Evolutionary conservation across 139 green algal species (phyloP).

Genomic region (Asterochloris erici): DNA sequence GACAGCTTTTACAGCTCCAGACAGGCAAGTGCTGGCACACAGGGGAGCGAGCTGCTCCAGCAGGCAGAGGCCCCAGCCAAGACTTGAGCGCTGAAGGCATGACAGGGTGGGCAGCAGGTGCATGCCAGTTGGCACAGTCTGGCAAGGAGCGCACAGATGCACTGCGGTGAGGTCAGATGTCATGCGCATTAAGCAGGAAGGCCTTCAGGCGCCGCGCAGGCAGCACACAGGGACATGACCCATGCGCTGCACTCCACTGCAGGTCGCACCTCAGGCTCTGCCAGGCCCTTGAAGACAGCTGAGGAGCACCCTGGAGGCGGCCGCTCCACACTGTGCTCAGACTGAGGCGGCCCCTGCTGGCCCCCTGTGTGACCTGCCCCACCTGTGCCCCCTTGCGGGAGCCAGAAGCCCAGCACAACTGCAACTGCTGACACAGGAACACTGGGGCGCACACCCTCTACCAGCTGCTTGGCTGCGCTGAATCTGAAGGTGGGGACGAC

Average conservation of each 20-base stretch:
- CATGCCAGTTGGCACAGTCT: too few relatives aligned
- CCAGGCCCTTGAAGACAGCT: slow-evolving; percentile 18
- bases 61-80: too few relatives aligned
- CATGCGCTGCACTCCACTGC: not conserved
- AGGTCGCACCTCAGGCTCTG: slow-evolving; percentile 10
- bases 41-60: too few relatives aligned
- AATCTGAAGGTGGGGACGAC: slow-evolving; percentile 50
- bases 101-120: too few relatives aligned
- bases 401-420: not conserved
- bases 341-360: slow-evolving; percentile 35
- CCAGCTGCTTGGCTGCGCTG: slow-evolving; percentile 43
- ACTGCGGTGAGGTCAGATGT: too few relatives aligned
- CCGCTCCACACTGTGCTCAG: slow-evolving; percentile 23
- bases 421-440: slow-evolving; percentile 48
- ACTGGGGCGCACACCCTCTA: slow-evolving; percentile 51
- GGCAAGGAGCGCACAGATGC: too few relatives aligned
- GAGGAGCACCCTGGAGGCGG: too few relatives aligned
- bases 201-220: not conserved
- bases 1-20: too few relatives aligned
- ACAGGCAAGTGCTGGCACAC: too few relatives aligned
- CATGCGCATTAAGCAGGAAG: not conserved
- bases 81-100: too few relatives aligned
- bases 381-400: not conserved
- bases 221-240: not conserved
- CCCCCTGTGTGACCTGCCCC: slow-evolving; percentile 14